Evolutionary conservation across 2,329 filamentous ascomycete species (phyloP), one percentile per base, ranked within the genome.

Genomic region (Elsinoe necatrix): DNA sequence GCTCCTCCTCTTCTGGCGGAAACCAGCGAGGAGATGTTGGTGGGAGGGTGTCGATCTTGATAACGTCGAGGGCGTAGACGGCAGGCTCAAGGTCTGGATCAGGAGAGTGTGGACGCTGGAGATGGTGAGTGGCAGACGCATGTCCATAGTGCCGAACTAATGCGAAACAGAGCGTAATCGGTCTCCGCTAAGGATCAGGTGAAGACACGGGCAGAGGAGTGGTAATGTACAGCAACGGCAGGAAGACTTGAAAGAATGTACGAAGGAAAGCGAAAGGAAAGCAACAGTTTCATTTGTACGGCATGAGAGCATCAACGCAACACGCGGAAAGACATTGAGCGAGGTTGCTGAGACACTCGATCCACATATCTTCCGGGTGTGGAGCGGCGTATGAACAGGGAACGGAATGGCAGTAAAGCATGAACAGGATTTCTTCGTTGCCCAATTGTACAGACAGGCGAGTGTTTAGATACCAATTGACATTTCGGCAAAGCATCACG

Each of bases 41-140:
- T 98, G 93, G 93, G 93, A 98, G 71, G 93, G 93, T 21, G 87
- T 98, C 35, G 91, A 97, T 70, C 78, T 98, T 43, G 83, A 93
- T 16, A 80, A 88, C 62, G 87, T 98, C 11, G 89, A 95, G 52
- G 93, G 93, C 12, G 86, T 97, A 6, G 83, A 95, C 54, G 92
- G 91, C 54, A 89, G 85, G 69, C 79, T 98, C 63, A 98, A 98
- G 74, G 90, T 98, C 58, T 98, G 93, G 93, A 97, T 98, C 69
- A 81, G 93, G 67, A 82, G 93, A 66, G 93, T 98, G 59, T 98
- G 93, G 93, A 98, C 93, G 59, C 79, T 98, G 58, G 93, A 98
- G 78, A 98, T 98, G 82, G 82, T 84, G 71, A 69, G 77, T 67
- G 14, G 20, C 3, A 20, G n/a, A 20, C n/a, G 42, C 34, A 31